Evolutionary conservation across 192 early-diverging fungal species (phyloP), one percentile per base, ranked within the genome.

Genomic region (Coemansia furcata): DNA sequence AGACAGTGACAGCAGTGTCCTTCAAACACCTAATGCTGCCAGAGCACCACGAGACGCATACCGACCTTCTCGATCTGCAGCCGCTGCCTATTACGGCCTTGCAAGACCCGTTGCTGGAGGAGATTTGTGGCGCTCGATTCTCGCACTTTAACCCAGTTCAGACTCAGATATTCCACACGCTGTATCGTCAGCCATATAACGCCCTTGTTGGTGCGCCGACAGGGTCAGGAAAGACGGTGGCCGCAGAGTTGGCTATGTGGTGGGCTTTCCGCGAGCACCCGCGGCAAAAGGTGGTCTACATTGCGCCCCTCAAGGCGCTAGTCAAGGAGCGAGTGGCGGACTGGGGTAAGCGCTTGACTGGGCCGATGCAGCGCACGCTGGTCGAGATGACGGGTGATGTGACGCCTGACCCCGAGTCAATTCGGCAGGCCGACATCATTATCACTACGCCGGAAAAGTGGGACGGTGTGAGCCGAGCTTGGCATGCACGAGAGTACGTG

Each of bases 401-500:
- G 2, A 95, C 94, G 17, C 95, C 96, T 9, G 96, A 99, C 55
- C 77, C 96, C 42, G 85, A 88, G 38, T 89, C 94, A 0, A 90
- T 98, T 23, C 86, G 93, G 67, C 79, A 73, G 26, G 94, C 95
- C 10, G 98, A 99, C 75, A 95, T 99, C 37, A 98, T 98, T 66
- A 92, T 99, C 62, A 98, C 95, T 0, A 99, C 98, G 11, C 96
- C 98, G 0, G 95, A 97, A 71, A 98, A 98, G 69, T 99, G 96
- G 96, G 95, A 99, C 83, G 95, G 95, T 63, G 92, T 99, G 67
- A 93, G 89, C 76, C 91, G 98, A 60, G 90, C 87, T 44, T 98
- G 95, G 90, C 87, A 95, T 61, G 89, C 86, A n/a, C 87, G 96
- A 47, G 88, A 85, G 11, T 98, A 97, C 83, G 95, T 98, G 19